Evolutionary conservation across 2,329 filamentous ascomycete species (phyloP), one percentile per base, ranked within the genome.

Genomic region (Aureobasidium leucospermi): DNA sequence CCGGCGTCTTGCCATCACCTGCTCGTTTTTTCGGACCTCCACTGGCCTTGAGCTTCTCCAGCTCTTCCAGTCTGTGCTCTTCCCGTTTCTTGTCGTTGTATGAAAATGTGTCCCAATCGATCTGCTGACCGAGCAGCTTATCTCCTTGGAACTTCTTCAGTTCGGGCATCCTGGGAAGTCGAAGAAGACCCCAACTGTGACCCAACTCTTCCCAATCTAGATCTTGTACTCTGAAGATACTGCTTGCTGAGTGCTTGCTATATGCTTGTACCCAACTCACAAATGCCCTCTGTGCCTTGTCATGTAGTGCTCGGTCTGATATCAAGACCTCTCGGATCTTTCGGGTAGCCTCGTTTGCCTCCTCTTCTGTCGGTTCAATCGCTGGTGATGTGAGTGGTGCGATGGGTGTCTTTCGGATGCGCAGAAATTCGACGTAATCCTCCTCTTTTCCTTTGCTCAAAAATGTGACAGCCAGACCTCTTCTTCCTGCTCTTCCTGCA

Each of bases 251-350:
- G 68, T 97, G 94, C 68, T 94, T 95, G 69, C 85, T 88, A 75
- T 97, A 97, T 65, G 89, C 88, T 69, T 91, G 85, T 1, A 96
- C 85, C 89, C 91, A 97, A 69, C 88, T 93, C 23, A 97, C 93
- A 67, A 99, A 97, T 0, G 87, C 94, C 63, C 87, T 85, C 69
- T 96, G 90, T 0, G 88, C 91, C 68, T 96, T 94, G 71, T 96
- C 91, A 70, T 94, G 87, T 10, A 94, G 70, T 29, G 84, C 83
- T 28, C 87, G 77, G 69, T 90, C 87, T 41, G 75, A 72, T 31
- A 77, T 74, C 11, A 86, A 81, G 3, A 83, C 69, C 10, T 78
- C 75, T 29, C 89, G 82, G 59, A 96, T 87, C 47, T 75, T 79
- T 9, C 81, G 71, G 0, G 84, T 85, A 0, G 81, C 77, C 1